phyloP scores from a whole-genome alignment of 306 rosid species.

The peach (Prunus persica) region Prunus_persica_NCBIv2 NC_034009.1:8502001-8502500 shows the following conservation, averaged over 20 bases:
- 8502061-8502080: not conserved
- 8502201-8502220: not conserved
- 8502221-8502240: not conserved
- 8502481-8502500: conserved; percentile 85
- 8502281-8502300: too few species aligned
- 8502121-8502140: not conserved
- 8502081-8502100: not conserved
- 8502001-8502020: not conserved
- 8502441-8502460: not conserved
- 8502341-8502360: not conserved
- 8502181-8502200: not conserved
- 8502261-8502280: too few species aligned
- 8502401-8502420: not conserved
- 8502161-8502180: not conserved
- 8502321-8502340: not conserved
- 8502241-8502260: not conserved
- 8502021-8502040: not conserved
- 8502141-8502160: not conserved
- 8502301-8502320: not conserved
- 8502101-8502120: not conserved
- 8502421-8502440: too few species aligned
- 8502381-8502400: not conserved
- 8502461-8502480: conserved; percentile 1
- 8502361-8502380: not conserved
- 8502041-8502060: not conserved